These are phyloP conservation scores for Capsicum baccatum DNA, from an alignment of 257 asterid genomes.

Conservation along the genomic window DNA sequence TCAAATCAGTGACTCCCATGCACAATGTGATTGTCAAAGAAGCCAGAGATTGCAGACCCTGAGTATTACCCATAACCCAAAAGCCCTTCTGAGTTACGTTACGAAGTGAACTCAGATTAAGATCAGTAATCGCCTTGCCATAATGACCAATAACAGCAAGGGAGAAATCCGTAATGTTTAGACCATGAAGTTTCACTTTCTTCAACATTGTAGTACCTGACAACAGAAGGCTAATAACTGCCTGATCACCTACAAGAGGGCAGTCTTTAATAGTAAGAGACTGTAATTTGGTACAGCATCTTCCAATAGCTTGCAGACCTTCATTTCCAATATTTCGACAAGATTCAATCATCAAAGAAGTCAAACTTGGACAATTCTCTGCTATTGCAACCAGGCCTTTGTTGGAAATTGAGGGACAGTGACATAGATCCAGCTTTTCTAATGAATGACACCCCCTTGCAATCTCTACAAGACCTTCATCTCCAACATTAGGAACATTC, in stretches of 20 bases:
- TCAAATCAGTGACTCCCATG: conserved; percentile 66
- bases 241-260: conserved; percentile 79
- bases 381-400: conserved; percentile 74
- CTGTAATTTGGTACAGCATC: conserved; percentile 65
- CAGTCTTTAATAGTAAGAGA: conserved; percentile 75
- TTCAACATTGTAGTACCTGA: conserved; percentile 55
- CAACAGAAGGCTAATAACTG: conserved; percentile 66
- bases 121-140: conserved; percentile 68
- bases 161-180: conserved; percentile 73
- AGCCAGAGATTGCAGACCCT: conserved; percentile 61
- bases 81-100: conserved; percentile 85
- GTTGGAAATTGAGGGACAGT: conserved; percentile 71
- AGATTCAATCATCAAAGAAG: conserved; percentile 66
- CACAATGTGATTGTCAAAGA: conserved; percentile 70
- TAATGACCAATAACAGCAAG: conserved; percentile 85
- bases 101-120: conserved; percentile 64
- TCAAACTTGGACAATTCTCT: conserved; percentile 64
- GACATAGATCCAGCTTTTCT: conserved; percentile 81
- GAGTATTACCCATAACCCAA: conserved; percentile 91
- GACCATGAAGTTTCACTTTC: conserved; percentile 70
- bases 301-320: conserved; percentile 68
- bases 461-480: conserved; percentile 78
- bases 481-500: conserved; percentile 70
- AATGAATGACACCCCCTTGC: conserved; percentile 76
- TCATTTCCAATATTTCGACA: conserved; percentile 72